A percentile compares a stretch with the other conserved stretches of the same genome.
phyloP scores from a whole-genome alignment of 2,329 filamentous ascomycete species.

The Cladophialophora carrionii region DNA sequence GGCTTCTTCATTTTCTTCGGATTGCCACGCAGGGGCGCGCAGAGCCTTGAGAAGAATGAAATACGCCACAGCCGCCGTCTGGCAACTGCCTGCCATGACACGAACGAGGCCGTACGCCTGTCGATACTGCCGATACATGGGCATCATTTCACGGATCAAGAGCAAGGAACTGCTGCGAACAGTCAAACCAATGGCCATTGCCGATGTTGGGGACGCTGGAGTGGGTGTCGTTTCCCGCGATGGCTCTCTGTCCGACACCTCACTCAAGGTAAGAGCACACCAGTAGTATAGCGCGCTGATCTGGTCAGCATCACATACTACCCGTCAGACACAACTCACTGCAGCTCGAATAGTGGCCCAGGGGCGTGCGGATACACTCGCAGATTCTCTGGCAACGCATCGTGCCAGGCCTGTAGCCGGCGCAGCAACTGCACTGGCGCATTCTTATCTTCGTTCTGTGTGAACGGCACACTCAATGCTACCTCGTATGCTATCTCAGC shows the following conservation, averaged over 20 bases:
- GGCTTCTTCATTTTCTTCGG: constrained; percentile 11
- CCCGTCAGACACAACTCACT: constrained; percentile 4
- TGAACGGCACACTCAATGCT: constrained; percentile 12
- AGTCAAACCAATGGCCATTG: not conserved
- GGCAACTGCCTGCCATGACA: constrained; percentile 18
- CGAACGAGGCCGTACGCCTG: constrained; percentile 9
- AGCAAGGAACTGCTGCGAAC: constrained; percentile 15
- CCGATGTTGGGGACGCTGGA: not conserved
- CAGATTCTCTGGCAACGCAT: not conserved
- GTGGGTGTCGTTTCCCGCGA: not conserved
- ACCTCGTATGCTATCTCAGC: constrained; percentile 17
- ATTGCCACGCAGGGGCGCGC: not conserved
- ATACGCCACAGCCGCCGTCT: constrained; percentile 10
- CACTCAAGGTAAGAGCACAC: constrained; percentile 12
- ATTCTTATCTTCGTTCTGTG: not conserved
- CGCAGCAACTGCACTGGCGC: constrained; percentile 6
- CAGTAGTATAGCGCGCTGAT: constrained; percentile 10
- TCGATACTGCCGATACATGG: constrained; percentile 10
- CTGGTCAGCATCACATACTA: not conserved
- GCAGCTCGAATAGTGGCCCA: constrained; percentile 14
- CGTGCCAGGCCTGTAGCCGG: constrained; percentile 8
- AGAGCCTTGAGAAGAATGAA: constrained; percentile 12
- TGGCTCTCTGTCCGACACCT: constrained; percentile 5
- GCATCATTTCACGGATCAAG: constrained; percentile 11
- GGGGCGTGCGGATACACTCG: constrained; percentile 1